Base-by-base conservation (phyloP, 2,329 filamentous ascomycete species). In the Elsinoe arachidis region DNA sequence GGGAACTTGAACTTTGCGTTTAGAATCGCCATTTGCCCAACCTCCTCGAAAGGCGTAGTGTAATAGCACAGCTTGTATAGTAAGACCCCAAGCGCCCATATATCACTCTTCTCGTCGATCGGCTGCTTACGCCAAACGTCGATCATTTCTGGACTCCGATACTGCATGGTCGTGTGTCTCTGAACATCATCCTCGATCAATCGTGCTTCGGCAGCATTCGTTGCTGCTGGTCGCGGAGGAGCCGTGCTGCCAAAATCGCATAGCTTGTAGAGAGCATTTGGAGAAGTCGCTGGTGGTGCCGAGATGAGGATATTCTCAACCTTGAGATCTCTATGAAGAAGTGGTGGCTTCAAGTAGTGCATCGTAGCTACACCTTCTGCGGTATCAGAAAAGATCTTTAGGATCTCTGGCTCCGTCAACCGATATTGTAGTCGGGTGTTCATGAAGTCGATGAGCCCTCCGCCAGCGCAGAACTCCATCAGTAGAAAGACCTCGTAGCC, bases 41-140 rank as follows among this genome's bases (percentile, higher is more conserved):
- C 90, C 62, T 97, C 92, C 73, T 99, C 93, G 66, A 99, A 99
- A 0, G 93, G 93, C 5, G 93, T 99, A 1, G 93, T 99, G 73
- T 99, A 99, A 73, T 97, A 99, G 76, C 93, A 99, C 61, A 99
- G 79, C 77, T 99, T 99, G 78, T 99, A 99, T 56, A 99, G 74
- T 59, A 99, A 76, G 41, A 99, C 93, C 4, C 93, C 93, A 60
- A 99, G 75, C 1, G 93, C 93, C 93, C 91, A 99, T 30, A 99
- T 96, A 71, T 99, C 93, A 51, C 91, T 95, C 76, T 99, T 99
- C 75, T 99, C 93, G 68, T 99, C 90, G 68, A 99, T 96, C 0
- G 93, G 90, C 65, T 91, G 89, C 72, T 95, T 96, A 61, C 91
- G 81, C 74, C 96, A 99, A 21, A 99, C 93, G 68, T 99, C 93